Base-by-base conservation (phyloP, 2,329 filamentous ascomycete species). In the Zymoseptoria brevis region DNA sequence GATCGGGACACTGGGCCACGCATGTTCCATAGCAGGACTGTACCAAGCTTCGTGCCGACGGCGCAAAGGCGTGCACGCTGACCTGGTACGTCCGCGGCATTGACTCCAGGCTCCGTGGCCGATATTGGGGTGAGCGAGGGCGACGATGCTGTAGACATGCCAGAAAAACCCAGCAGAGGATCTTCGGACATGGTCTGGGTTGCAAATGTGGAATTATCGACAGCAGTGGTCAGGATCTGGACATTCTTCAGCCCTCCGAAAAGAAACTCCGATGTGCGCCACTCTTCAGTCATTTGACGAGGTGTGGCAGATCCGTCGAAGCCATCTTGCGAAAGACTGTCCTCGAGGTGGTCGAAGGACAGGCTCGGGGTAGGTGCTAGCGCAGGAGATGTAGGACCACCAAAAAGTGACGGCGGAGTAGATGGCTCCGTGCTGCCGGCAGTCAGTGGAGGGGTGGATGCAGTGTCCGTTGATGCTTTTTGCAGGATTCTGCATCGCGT, bases 11-110 rank as follows among this genome's bases (percentile, higher is more conserved):
- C 73, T 8, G 82, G 76, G 26, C 87, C 86, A 57, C 94, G 87
- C 67, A 89, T 82, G 69, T 99, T 88, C 91, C 92, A 99, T 0
- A 96, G 74, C 7, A 94, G 74, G 6, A 97, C 79, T n/a, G 79
- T 79, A 0, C 94, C 94, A 8, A 79, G 83, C 57, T 84, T 85
- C 0, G 92, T 97, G 19, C 94, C 94, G 53, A 91, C 76, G 19
- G 89, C 90, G 45, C 97, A 72, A 50, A 96, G 83, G 11, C 93
- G 87, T 60, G 88, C 88, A 62, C 92, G 84, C 60, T 91, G 88
- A 5, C 94, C 94, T 3, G 93, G 93, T 29, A 96, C 84, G 63
- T 95, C 88, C 4, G 75, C 69, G 21, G 75, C 69, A 58, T 68
- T 78, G 57, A 69, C 72, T 63, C 72, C 76, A 67, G 68, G 79